Percentiles rank a stretch among this genome's conserved stretches.
Conservation (phyloP, 768 basidiomycete genomes). For the Coprinopsis sp. region DNA sequence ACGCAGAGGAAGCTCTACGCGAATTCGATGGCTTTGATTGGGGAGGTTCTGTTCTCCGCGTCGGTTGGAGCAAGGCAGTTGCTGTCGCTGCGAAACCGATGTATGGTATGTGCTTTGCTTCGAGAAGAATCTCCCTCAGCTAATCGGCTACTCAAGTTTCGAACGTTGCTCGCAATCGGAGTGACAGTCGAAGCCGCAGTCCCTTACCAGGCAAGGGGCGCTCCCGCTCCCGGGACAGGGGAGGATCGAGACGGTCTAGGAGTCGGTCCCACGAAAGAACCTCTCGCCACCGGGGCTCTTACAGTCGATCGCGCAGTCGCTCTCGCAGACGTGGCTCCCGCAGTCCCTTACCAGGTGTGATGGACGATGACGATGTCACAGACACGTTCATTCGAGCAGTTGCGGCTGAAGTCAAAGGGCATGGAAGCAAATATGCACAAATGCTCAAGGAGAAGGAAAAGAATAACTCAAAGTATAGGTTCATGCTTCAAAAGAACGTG, state of each 20-base stretch:
- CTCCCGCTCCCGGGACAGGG: slow-evolving; percentile 35
- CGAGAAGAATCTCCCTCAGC: neutral
- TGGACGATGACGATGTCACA: slow-evolving; percentile 65
- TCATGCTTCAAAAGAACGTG: slow-evolving; percentile 60
- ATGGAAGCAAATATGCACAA: slow-evolving; percentile 73
- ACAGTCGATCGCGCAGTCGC: slow-evolving; percentile 29
- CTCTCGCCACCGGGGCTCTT: slow-evolving; percentile 17
- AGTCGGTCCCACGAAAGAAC: slow-evolving; percentile 41
- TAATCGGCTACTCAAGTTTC: neutral
- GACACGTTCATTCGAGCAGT: slow-evolving; percentile 86
- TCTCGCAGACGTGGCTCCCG: slow-evolving; percentile 44
- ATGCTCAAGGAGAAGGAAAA: slow-evolving; percentile 71
- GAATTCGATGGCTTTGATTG: slow-evolving; percentile 93
- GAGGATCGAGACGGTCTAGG: slow-evolving; percentile 40
- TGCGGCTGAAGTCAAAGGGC: slow-evolving; percentile 77
- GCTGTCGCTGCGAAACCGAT: slow-evolving; percentile 73
- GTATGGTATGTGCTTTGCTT: slow-evolving; percentile 54
- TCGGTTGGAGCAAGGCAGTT: slow-evolving; percentile 97
- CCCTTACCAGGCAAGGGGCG: slow-evolving; percentile 37
- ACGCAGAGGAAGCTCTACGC: slow-evolving; percentile 84
- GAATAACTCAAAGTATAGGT: slow-evolving; percentile 77
- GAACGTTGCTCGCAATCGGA: slow-evolving; percentile 17
- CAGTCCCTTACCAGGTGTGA: slow-evolving; percentile 44
- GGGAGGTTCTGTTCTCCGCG: slow-evolving; percentile 83
- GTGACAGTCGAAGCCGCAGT: slow-evolving; percentile 36